Evolutionary conservation across 352 stramenopile species (phyloP).

Genomic region (Ophiocytium majus): DNA sequence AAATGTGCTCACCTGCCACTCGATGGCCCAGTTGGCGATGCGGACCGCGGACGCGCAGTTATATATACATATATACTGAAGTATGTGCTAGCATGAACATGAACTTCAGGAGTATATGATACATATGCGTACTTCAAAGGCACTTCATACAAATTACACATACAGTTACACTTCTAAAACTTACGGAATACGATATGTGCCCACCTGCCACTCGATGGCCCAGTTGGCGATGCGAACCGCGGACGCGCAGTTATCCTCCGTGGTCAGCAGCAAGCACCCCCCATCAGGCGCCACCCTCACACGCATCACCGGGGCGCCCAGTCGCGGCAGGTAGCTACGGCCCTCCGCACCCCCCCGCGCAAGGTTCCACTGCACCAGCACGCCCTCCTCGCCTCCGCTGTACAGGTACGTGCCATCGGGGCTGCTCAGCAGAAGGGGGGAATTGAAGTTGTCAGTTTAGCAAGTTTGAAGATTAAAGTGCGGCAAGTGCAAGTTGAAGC

Average conservation of each 20-base stretch:
- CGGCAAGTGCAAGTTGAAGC: too few relatives aligned
- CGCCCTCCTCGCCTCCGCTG: slow-evolving; percentile 41
- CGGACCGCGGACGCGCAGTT: background rate
- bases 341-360: slow-evolving; percentile 13
- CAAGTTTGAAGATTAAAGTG: too few relatives aligned
- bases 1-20: slow-evolving; percentile 26
- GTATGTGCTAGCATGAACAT: too few relatives aligned
- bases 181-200: too few relatives aligned
- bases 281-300: background rate
- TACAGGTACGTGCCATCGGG: slow-evolving; percentile 31
- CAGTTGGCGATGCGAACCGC: background rate
- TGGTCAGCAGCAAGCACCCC: background rate
- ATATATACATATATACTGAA: too few relatives aligned
- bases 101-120: too few relatives aligned
- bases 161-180: background rate
- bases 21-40: background rate
- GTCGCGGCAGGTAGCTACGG: slow-evolving; percentile 30
- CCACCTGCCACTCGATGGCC: slow-evolving; percentile 16
- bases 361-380: slow-evolving; percentile 53
- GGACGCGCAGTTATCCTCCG: background rate
- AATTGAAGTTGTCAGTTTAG: too few relatives aligned
- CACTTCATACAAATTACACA: too few relatives aligned
- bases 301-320: slow-evolving; percentile 27
- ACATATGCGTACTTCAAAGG: too few relatives aligned
- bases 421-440: too few relatives aligned